Percentiles rank a stretch among this genome's conserved stretches.
These are phyloP conservation scores for Ophiostoma fasciatum DNA, from an alignment of 2,329 filamentous ascomycete genomes.

Conservation along the genomic window DNA sequence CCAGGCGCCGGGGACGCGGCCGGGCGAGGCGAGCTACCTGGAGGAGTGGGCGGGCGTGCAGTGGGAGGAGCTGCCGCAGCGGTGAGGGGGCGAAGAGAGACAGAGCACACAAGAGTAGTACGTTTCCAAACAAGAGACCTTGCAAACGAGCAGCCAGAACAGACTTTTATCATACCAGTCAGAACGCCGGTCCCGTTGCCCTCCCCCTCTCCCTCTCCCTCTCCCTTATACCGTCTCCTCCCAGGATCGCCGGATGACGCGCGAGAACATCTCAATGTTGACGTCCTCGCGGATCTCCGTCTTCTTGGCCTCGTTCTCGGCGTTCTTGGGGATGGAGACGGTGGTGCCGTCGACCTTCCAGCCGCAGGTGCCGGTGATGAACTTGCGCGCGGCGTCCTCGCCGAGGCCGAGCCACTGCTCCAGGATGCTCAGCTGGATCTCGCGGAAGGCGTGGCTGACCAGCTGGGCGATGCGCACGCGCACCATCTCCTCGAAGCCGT, in stretches of 20 bases:
- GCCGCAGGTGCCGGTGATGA: conserved; percentile 70
- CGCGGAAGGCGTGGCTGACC: conserved; percentile 65
- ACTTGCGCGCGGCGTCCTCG: conserved; percentile 56
- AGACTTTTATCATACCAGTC: too few species aligned
- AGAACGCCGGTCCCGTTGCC: too few species aligned
- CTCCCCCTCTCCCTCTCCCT: too few species aligned
- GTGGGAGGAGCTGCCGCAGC: conserved; percentile 63
- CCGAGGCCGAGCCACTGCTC: conserved; percentile 63
- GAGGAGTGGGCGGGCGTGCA: conserved; percentile 98
- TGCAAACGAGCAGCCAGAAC: too few species aligned
- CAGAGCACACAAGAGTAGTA: too few species aligned
- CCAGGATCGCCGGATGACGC: conserved; percentile 71
- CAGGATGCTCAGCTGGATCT: conserved; percentile 51
- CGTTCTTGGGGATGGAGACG: conserved; percentile 75
- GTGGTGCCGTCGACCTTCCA: conserved; percentile 58
- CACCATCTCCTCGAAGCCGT: conserved; percentile 89
- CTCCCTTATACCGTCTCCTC: conserved; percentile 60
- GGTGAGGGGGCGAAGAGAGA: too few species aligned
- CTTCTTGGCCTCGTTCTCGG: conserved; percentile 95
- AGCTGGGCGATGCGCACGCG: conserved; percentile 79
- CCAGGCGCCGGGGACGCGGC: conserved; percentile 37
- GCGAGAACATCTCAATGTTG: conserved; percentile 70
- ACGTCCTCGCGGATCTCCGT: conserved; percentile 92
- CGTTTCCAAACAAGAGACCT: too few species aligned
- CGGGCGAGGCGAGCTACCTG: conserved; percentile 58